Conservation (phyloP, 768 basidiomycete species). For the Tephrocybe sp. region DNA sequence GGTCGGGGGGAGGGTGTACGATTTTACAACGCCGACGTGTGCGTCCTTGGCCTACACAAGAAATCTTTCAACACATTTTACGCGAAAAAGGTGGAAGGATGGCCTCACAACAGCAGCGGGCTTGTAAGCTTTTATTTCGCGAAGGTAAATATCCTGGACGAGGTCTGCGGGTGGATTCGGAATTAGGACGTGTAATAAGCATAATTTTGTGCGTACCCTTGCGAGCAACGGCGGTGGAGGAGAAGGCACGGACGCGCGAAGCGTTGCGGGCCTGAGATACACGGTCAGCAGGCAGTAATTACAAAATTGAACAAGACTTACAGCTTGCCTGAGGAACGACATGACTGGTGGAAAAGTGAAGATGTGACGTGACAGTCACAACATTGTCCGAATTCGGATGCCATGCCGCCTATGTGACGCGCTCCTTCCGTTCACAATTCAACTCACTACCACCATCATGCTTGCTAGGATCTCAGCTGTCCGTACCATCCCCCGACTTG, state of each 20-base stretch:
- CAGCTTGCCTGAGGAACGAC: conserved; percentile 68
- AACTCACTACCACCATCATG: conserved; percentile 29
- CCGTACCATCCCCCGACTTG: conserved; percentile 39
- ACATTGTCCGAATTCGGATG: neutral
- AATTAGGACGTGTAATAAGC: conserved; percentile 19
- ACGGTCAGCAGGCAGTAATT: neutral
- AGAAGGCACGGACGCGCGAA: conserved; percentile 53
- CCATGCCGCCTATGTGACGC: conserved; percentile 20
- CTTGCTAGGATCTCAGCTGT: conserved; percentile 36
- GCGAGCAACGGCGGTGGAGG: conserved; percentile 56
- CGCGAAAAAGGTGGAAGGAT: neutral
- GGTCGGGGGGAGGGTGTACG: conserved; percentile 68
- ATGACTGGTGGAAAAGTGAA: conserved; percentile 51
- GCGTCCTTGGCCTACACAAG: conserved; percentile 77
- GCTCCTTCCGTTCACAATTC: conserved; percentile 11
- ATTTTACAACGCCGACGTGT: conserved; percentile 83
- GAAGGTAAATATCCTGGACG: conserved; percentile 89
- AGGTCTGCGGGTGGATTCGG: conserved; percentile 67
- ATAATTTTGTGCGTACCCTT: conserved; percentile 48
- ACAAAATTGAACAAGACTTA: conserved; percentile 25
- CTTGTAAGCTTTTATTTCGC: conserved; percentile 89
- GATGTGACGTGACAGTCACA: conserved; percentile 41
- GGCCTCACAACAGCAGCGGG: conserved; percentile 62
- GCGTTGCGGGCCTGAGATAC: conserved; percentile 47
- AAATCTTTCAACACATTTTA: neutral